Base-by-base conservation (phyloP, 331 rosid species). In the Arachis monticola region DNA sequence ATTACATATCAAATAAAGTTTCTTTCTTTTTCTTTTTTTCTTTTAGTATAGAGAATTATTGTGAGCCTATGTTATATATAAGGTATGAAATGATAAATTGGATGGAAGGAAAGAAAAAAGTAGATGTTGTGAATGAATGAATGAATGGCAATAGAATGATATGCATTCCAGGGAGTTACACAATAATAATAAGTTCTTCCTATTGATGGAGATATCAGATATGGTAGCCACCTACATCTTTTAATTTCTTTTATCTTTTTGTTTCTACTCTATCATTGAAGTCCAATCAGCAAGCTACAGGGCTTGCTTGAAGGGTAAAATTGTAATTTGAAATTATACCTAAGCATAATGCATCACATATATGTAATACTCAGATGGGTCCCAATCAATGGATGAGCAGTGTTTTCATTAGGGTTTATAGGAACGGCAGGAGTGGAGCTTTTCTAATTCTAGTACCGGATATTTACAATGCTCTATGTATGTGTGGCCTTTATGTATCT, bases 81-180 rank as follows among this genome's bases (percentile, higher is more conserved):
- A 8, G 48, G 70, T 2, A 27, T 58, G 88, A 82, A 83, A 74
- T 84, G 83, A 84, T 83, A 74, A 70, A 79, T 64, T 81, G 74
- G 86, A 86, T 75, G 77, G 78, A 79, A 72, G 53, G 73, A 68
- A 79, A 64, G 80, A 77, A 58, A 40, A 35, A 65, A 71, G 72
- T 60, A 55, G 79, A 64, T 17, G 77, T 84, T 85, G 53, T 82
- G 86, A 85, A 14, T 53, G 59, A 53, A 53, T 66, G 83, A 79
- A 86, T 87, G 98, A 88, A 88, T 84, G 97, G 76, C 75, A 56
- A 60, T 75, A 78, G 87, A 80, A 83, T 79, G 88, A 87, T 81
- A 85, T 31, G 76, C 77, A 77, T 63, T 85, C 74, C 76, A 6
- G 8, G 57, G 65, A 75, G 81, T 70, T 78, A 35, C 40, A 35